These are phyloP conservation scores for Ascochyta koolunga DNA, from an alignment of 2,329 filamentous ascomycete genomes.

Conservation along the genomic window DNA sequence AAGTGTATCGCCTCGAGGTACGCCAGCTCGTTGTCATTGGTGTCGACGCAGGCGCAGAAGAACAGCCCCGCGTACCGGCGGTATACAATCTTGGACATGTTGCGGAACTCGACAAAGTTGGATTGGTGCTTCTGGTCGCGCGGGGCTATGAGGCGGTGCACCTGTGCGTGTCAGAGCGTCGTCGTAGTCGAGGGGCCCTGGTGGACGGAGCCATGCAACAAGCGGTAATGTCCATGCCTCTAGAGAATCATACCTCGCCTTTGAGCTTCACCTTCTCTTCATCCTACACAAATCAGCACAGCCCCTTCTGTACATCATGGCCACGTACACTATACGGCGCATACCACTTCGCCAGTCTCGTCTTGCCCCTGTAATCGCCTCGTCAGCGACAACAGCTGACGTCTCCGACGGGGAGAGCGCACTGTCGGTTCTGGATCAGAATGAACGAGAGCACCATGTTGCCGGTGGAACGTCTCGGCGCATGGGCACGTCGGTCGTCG, in stretches of 20 bases:
- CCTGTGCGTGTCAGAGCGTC: constrained; percentile 57
- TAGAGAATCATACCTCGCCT: constrained; percentile 72
- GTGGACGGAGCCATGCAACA: background rate
- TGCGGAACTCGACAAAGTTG: constrained; percentile 96
- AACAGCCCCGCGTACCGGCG: constrained; percentile 96
- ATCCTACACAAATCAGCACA: constrained; percentile 61
- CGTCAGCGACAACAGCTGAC: constrained; percentile 10
- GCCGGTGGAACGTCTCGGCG: constrained; percentile 15
- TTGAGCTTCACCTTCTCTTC: constrained; percentile 99
- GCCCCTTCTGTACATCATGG: background rate
- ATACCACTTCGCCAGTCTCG: constrained; percentile 98
- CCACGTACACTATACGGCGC: constrained; percentile 79
- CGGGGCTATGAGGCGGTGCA: constrained; percentile 95
- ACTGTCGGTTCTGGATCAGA: constrained; percentile 89
- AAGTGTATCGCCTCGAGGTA: constrained; percentile 98
- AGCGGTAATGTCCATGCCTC: background rate
- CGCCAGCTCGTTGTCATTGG: constrained; percentile 97
- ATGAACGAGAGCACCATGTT: constrained; percentile 80
- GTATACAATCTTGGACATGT: constrained; percentile 92
- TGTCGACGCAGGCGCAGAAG: constrained; percentile 99
- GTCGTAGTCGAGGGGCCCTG: constrained; percentile 1
- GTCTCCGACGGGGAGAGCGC: constrained; percentile 23
- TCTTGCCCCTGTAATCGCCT: constrained; percentile 77
- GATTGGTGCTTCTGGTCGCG: constrained; percentile 99
- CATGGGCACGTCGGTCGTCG: constrained; percentile 15